These are phyloP conservation scores for Annona cherimola DNA, from an alignment of 164 flowering plant genomes.

Conservation along the genomic window DNA sequence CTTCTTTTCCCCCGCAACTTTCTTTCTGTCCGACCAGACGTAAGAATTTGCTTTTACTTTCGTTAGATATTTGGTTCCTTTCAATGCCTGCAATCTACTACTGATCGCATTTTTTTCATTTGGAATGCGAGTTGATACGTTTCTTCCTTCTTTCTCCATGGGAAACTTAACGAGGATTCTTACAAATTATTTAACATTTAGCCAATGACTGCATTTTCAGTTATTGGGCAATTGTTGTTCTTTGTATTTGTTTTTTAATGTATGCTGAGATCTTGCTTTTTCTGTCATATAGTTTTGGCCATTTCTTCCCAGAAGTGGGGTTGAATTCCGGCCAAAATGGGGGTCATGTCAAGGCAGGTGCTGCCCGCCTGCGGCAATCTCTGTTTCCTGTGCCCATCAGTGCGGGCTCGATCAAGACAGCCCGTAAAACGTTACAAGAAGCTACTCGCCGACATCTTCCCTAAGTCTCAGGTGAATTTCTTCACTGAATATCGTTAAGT, in stretches of 20 bases:
- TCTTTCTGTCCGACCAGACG: not conserved
- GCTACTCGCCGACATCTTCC: constrained; percentile 72
- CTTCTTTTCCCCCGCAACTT: not conserved
- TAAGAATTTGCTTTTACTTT: not conserved
- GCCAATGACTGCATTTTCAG: not conserved
- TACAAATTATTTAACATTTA: not conserved
- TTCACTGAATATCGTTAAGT: not conserved
- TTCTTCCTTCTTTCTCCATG: not conserved
- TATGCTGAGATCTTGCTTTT: not conserved
- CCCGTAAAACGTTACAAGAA: constrained; percentile 90
- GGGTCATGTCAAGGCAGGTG: constrained; percentile 82
- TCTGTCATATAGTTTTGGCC: not conserved
- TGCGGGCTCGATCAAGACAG: constrained; percentile 86
- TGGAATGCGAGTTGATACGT: constrained; percentile 5
- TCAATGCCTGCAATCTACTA: constrained; percentile 1
- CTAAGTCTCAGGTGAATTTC: constrained; percentile 53
- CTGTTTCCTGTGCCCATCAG: constrained; percentile 76
- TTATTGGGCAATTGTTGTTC: not conserved
- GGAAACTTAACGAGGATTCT: not conserved
- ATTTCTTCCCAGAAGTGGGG: constrained; percentile 4
- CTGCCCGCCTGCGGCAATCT: constrained; percentile 77
- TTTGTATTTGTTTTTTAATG: not conserved
- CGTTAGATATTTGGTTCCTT: not conserved
- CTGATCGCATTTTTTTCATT: constrained; percentile 9
- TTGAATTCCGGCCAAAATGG: constrained; percentile 40